Percentiles rank a stretch among this genome's conserved stretches.
Conservation (phyloP, 192 early-diverging fungal genomes). For the Ambispora gerdemannii region DNA sequence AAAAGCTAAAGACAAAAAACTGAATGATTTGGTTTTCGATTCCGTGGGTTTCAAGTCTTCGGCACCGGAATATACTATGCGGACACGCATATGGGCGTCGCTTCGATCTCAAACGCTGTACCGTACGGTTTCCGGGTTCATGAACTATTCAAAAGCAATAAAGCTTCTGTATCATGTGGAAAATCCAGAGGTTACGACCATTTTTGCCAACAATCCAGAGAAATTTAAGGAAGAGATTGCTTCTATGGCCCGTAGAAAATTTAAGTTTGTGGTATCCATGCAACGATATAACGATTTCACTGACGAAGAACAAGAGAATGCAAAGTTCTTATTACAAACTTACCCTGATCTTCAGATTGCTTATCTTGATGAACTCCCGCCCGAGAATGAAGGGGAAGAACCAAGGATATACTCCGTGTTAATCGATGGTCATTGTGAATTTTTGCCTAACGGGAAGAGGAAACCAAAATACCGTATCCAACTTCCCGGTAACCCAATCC, state of each 20-base stretch:
- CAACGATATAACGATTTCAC: constrained; percentile 78
- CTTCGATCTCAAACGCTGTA: constrained; percentile 81
- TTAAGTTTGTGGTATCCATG: constrained; percentile 82
- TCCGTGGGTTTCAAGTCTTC: constrained; percentile 79
- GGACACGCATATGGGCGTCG: constrained; percentile 87
- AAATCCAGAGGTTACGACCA: constrained; percentile 70
- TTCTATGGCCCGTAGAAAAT: constrained; percentile 69
- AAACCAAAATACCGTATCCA: constrained; percentile 74
- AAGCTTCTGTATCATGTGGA: constrained; percentile 75
- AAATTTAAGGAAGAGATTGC: constrained; percentile 67
- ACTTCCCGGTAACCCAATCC: constrained; percentile 78
- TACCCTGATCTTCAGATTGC: constrained; percentile 80
- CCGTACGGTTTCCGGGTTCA: constrained; percentile 81
- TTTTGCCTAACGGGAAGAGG: constrained; percentile 63
- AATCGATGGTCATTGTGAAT: constrained; percentile 75
- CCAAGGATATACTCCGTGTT: constrained; percentile 61
- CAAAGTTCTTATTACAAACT: constrained; percentile 67
- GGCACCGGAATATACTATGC: constrained; percentile 75
- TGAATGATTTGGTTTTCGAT: constrained; percentile 77
- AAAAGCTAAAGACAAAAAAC: constrained; percentile 61
- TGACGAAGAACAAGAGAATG: constrained; percentile 71
- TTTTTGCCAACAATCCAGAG: constrained; percentile 62
- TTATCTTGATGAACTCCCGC: constrained; percentile 69
- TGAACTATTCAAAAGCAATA: constrained; percentile 85
- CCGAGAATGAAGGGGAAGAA: constrained; percentile 60